A percentile compares a stretch with the other conserved stretches of the same genome.
Conservation (phyloP, 2,329 filamentous ascomycete species). For the Uncinocarpus reesii region DNA sequence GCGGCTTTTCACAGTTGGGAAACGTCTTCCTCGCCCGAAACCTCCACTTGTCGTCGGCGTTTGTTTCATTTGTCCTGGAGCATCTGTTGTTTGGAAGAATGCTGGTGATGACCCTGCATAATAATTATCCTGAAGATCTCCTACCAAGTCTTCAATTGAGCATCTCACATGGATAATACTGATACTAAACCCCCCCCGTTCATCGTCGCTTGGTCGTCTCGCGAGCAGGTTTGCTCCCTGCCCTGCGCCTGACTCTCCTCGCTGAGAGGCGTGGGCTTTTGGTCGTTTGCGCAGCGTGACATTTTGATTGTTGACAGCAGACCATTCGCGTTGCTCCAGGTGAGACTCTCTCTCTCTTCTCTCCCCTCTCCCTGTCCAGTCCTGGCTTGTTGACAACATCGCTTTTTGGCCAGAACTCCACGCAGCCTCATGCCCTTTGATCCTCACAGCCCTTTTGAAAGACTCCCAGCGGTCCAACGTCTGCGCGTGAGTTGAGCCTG, state of each 20-base stretch:
- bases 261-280: background rate
- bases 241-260: background rate
- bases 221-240: background rate
- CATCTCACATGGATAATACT: background rate
- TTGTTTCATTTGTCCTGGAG: constrained; percentile 11
- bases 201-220: background rate
- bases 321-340: background rate
- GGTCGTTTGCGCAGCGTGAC: background rate
- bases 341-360: background rate
- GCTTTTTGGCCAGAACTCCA: background rate
- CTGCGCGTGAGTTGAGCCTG: background rate
- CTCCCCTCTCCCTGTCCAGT: background rate
- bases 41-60: constrained; percentile 8
- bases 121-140: background rate
- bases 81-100: background rate
- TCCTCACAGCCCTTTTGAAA: background rate
- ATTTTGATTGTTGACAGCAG: background rate
- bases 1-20: constrained; percentile 10
- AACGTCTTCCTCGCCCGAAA: background rate
- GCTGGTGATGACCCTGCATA: constrained; percentile 10
- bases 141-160: background rate
- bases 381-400: background rate
- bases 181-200: too few relatives aligned
- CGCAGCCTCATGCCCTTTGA: background rate
- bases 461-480: background rate